A percentile compares a stretch with the other conserved stretches of the same genome.
phyloP scores from a whole-genome alignment of 805 yeast genomes.

The Sugiyamaella qingdaonensis region DNA sequence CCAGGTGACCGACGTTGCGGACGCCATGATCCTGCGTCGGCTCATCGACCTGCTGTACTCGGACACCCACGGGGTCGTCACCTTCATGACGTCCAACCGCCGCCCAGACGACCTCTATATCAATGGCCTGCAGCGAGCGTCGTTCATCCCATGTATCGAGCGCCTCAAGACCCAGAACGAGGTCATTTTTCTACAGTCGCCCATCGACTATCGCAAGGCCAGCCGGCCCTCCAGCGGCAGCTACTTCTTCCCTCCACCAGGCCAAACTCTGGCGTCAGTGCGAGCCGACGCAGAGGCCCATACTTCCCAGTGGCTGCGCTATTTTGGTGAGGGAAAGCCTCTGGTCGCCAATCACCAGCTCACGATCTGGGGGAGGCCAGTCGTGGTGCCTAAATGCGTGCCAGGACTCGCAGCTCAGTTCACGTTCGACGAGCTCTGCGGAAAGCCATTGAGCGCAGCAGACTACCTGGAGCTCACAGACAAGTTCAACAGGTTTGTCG shows the following conservation, averaged over 20 bases:
- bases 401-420: conserved; percentile 86
- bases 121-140: conserved; percentile 89
- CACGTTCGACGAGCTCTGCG: conserved; percentile 82
- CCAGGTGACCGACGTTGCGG: conserved; percentile 98
- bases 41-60: conserved; percentile 62
- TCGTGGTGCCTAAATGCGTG: conserved; percentile 69
- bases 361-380: conserved; percentile 81
- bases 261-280: conserved; percentile 51
- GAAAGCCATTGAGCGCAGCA: conserved; percentile 84
- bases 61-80: conserved; percentile 68
- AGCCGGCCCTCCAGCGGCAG: conserved; percentile 79
- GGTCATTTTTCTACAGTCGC: conserved; percentile 79
- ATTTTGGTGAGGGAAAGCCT: conserved; percentile 61
- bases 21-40: conserved; percentile 90
- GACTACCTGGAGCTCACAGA: conserved; percentile 84
- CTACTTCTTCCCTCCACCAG: conserved; percentile 64
- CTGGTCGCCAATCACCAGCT: conserved; percentile 35
- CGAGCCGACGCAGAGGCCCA: conserved; percentile 54
- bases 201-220: conserved; percentile 88
- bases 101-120: conserved; percentile 91
- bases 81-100: conserved; percentile 92
- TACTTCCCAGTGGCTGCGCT: conserved; percentile 70
- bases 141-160: conserved; percentile 89
- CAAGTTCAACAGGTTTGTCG: conserved; percentile 69
- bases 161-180: conserved; percentile 66